These are phyloP conservation scores for Naegleria gruberi DNA, from an alignment of 208 protist genomes.

Conservation along the genomic window DNA sequence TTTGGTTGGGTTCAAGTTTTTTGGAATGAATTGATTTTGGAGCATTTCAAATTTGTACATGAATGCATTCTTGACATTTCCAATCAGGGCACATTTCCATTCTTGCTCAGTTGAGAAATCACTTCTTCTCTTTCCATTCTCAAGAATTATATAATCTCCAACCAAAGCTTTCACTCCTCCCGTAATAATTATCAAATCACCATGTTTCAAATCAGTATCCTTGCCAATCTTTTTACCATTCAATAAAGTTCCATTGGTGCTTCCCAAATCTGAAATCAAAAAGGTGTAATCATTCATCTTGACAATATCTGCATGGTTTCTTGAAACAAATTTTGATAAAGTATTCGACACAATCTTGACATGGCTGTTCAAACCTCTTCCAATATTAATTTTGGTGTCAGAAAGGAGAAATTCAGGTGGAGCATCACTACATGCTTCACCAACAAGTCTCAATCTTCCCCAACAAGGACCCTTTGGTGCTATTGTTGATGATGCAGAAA, in stretches of 20 bases:
- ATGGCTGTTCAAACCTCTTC: background rate
- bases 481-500: no score
- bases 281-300: background rate
- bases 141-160: background rate
- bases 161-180: background rate
- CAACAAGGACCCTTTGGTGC: no score
- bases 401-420: background rate
- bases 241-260: background rate
- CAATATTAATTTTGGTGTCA: background rate
- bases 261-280: background rate
- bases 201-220: background rate
- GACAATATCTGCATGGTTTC: background rate
- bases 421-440: background rate
- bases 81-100: background rate
- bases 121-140: background rate
- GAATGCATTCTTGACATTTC: background rate
- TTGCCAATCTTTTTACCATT: background rate
- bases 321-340: background rate
- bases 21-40: background rate
- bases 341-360: background rate
- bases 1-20: background rate
- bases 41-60: background rate
- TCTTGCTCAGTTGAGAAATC: background rate
- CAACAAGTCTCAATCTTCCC: background rate
- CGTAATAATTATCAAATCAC: background rate